Conservation (phyloP, 345 rosid species). For the Litchi chinensis region DNA sequence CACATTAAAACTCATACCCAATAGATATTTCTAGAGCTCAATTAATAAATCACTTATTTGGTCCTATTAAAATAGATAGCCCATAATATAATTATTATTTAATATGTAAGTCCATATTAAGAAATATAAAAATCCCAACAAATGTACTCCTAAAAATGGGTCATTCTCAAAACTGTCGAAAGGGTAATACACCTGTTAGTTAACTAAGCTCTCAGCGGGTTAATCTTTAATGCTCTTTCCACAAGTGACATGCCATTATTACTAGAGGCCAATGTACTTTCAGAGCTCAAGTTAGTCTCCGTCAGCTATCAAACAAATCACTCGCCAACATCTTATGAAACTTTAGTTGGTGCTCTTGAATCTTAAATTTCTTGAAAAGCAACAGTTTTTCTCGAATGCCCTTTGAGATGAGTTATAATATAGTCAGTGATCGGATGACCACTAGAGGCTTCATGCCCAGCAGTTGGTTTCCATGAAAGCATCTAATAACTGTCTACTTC, state of each 20-base stretch:
- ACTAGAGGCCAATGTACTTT: not conserved
- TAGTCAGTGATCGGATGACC: not conserved
- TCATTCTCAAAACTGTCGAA: no score
- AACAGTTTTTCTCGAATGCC: not conserved
- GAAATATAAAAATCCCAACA: no score
- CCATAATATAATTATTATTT: no score
- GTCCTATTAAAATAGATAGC: no score
- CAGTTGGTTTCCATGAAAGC: slow-evolving; percentile 1
- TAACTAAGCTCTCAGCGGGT: not conserved
- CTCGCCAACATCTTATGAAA: not conserved
- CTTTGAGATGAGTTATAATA: not conserved
- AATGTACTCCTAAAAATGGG: no score
- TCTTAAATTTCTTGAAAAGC: not conserved
- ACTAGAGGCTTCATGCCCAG: not conserved
- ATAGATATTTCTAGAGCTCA: no score
- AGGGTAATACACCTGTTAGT: no score
- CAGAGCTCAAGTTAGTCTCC: not conserved
- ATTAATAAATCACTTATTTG: no score
- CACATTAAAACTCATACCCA: no score
- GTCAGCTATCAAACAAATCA: not conserved
- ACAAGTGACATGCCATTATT: not conserved
- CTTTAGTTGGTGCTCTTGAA: not conserved
- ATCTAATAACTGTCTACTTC: slow-evolving; percentile 3
- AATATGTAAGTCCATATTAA: no score
- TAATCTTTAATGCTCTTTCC: not conserved